phyloP scores from a whole-genome alignment of 2,329 filamentous ascomycete species.

The Alternaria triticina region DNA sequence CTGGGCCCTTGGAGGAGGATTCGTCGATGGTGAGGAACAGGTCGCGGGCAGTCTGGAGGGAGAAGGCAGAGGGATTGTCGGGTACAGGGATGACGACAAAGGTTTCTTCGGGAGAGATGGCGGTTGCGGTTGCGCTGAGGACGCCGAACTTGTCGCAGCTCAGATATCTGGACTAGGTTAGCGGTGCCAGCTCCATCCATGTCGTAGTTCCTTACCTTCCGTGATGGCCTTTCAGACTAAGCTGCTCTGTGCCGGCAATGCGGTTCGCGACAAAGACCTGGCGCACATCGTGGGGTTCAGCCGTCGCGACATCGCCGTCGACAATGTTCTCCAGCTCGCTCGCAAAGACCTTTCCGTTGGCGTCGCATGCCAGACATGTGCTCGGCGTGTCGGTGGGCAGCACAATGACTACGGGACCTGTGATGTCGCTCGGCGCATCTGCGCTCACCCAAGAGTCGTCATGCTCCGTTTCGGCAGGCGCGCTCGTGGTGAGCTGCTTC shows the following conservation, averaged over 20 bases:
- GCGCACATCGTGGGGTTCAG: constrained; percentile 93
- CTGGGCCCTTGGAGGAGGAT: constrained; percentile 53
- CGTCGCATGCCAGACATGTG: constrained; percentile 79
- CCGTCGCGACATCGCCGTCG: constrained; percentile 79
- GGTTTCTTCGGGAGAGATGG: constrained; percentile 82
- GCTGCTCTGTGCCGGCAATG: constrained; percentile 79
- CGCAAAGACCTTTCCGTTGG: constrained; percentile 84
- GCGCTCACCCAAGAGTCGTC: constrained; percentile 94
- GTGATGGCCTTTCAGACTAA: constrained; percentile 89
- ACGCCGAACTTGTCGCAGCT: constrained; percentile 84
- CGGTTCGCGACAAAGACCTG: constrained; percentile 93
- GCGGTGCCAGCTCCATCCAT: not conserved
- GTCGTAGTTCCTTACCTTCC: constrained; percentile 65
- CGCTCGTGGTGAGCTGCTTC: constrained; percentile 47
- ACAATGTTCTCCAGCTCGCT: constrained; percentile 85
- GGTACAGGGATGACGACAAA: constrained; percentile 70
- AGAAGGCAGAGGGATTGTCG: constrained; percentile 73
- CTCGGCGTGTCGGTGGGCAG: constrained; percentile 75
- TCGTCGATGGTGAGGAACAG: constrained; percentile 69
- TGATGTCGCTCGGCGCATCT: constrained; percentile 74
- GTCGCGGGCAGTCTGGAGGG: constrained; percentile 74
- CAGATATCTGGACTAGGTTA: constrained; percentile 67
- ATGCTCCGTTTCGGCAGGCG: constrained; percentile 57
- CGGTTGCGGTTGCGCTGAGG: constrained; percentile 77
- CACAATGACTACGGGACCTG: constrained; percentile 82